phyloP scores from a whole-genome alignment of 2,329 filamentous ascomycete genomes.

The Verticillium nonalfalfae region DNA sequence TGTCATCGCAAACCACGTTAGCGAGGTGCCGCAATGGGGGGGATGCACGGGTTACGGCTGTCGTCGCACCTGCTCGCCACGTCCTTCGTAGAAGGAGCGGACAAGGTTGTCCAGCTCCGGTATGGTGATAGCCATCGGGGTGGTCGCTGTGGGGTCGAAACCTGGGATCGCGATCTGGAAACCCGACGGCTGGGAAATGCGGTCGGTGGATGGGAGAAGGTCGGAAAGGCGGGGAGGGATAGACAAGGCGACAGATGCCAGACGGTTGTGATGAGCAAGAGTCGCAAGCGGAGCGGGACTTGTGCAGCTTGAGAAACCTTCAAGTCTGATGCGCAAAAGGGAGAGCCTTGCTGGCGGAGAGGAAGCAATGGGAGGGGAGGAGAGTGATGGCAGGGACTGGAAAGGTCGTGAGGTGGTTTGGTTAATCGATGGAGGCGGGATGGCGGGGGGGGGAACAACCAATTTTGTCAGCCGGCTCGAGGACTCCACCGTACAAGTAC shows the following conservation, averaged over 20 bases:
- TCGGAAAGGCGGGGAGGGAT: not conserved
- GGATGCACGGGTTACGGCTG: not conserved
- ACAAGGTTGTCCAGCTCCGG: constrained; percentile 95
- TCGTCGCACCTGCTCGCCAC: constrained; percentile 75
- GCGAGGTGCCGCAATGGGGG: constrained; percentile 13
- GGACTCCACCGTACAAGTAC: constrained; percentile 12
- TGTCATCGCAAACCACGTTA: constrained; percentile 35
- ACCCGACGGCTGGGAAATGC: constrained; percentile 8
- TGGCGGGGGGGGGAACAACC: constrained; percentile 12
- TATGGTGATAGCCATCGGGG: constrained; percentile 65
- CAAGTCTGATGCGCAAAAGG: not conserved
- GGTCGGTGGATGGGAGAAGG: constrained; percentile 9
- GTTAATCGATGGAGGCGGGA: constrained; percentile 10
- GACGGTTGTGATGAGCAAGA: not conserved
- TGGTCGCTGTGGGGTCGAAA: constrained; percentile 13
- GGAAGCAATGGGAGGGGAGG: not conserved
- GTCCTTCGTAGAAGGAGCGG: constrained; percentile 94
- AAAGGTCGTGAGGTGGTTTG: not conserved
- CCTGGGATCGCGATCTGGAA: constrained; percentile 16
- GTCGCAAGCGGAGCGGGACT: not conserved
- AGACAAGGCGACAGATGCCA: constrained; percentile 1
- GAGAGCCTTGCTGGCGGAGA: constrained; percentile 1
- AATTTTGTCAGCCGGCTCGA: constrained; percentile 14
- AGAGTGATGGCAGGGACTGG: constrained; percentile 5
- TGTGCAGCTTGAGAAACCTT: constrained; percentile 3